Base-by-base conservation (phyloP, 1,139 yeast genomes). In the Geotrichum klebahnii region DNA sequence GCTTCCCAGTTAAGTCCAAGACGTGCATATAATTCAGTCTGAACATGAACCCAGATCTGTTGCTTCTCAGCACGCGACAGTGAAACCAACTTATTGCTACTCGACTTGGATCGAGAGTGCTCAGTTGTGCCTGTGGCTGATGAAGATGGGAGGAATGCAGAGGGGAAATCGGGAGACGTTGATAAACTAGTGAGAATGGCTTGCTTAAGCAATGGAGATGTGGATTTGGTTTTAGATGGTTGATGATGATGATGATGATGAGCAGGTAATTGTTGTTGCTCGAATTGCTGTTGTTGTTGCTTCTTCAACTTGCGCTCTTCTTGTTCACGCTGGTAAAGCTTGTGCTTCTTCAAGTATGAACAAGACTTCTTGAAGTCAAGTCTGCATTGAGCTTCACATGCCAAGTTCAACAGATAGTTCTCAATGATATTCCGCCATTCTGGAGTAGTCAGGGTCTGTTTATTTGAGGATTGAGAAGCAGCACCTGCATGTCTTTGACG, bases 361-460 rank as follows among this genome's bases (percentile, higher is more conserved):
- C 81, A 76, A 26, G 69, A 65, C 51, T 68, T 67, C 58, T 77
- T 78, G 61, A 78, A 81, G 59, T 81, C 84, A 38, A 69, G 67
- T 28, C 85, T 72, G 58, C 85, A 81, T 61, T 82, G 86, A 10
- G 82, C 81, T 60, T 82, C 88, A 44, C 83, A 83, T 2, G 80
- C 86, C 32, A 82, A 70, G 61, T 80, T 81, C 38, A 82, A 65
- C 45, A 81, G 61, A 60, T 77, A 82, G 65, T 81, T 81, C 57
- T 82, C 88, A 54, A 82, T 79, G 26, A 82, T 75, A 61, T 81
- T 80, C 58, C 87, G 69, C 85, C 87, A 81, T 62, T 81, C 84
- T 20, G 79, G 77, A 56, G 75, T 72, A 2, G 68, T 56, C 36
- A 68, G 56, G 19, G 46, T 37, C 28, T 12, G 44, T 28, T 26